phyloP scores from a whole-genome alignment of 1,139 yeast genomes.

The Yamadazyma oceani region DNA sequence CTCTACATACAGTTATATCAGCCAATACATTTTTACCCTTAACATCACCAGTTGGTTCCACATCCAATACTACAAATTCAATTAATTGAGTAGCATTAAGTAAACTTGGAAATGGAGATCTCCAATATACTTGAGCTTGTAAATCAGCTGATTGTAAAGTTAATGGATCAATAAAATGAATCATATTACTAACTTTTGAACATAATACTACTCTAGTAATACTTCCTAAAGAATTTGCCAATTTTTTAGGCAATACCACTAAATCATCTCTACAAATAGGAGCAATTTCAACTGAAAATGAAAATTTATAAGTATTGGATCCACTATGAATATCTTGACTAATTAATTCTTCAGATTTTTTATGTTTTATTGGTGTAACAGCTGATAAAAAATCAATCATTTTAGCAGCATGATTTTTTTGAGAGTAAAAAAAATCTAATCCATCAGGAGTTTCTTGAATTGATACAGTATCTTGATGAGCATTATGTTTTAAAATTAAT shows the following conservation, averaged over 20 bases:
- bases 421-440: slow-evolving; percentile 86
- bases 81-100: slow-evolving; percentile 74
- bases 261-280: slow-evolving; percentile 98
- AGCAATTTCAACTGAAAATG: slow-evolving; percentile 90
- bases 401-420: slow-evolving; percentile 86
- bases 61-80: slow-evolving; percentile 91
- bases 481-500: slow-evolving; percentile 87
- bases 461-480: slow-evolving; percentile 91
- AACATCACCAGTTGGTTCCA: slow-evolving; percentile 86
- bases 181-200: slow-evolving; percentile 72
- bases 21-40: slow-evolving; percentile 84
- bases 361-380: slow-evolving; percentile 84
- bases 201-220: slow-evolving; percentile 84
- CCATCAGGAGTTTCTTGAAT: slow-evolving; percentile 94
- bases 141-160: slow-evolving; percentile 83
- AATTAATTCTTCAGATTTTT: slow-evolving; percentile 88
- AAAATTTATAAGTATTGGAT: slow-evolving; percentile 80
- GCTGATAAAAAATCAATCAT: slow-evolving; percentile 88
- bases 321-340: slow-evolving; percentile 94
- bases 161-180: slow-evolving; percentile 84
- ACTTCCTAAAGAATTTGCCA: slow-evolving; percentile 85
- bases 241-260: slow-evolving; percentile 79
- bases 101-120: slow-evolving; percentile 77
- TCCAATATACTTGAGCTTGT: slow-evolving; percentile 78
- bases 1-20: slow-evolving; percentile 85